phyloP scores from a whole-genome alignment of 1,284 basidiomycete genomes.

The Tranzscheliella williamsii region DNA sequence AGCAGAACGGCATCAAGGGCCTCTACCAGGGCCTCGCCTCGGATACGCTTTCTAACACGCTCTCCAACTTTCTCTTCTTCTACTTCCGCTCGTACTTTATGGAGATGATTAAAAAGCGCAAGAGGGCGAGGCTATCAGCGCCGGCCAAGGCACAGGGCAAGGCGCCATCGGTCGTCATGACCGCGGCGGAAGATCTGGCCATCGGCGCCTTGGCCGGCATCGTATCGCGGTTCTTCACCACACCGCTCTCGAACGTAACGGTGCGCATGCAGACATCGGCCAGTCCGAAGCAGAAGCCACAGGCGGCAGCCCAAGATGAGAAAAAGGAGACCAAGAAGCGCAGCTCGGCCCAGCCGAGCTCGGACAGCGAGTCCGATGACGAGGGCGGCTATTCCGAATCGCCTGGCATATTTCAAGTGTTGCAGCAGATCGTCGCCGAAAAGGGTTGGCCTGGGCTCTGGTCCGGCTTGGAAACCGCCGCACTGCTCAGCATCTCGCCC shows the following conservation, averaged over 20 bases:
- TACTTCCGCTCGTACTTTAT: conserved; percentile 49
- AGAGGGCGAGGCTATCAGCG: conserved; percentile 9
- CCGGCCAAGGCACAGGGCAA: conserved; percentile 5
- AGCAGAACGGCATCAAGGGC: conserved; percentile 38
- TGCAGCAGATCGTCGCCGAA: conserved; percentile 59
- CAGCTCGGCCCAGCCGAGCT: conserved; percentile 5
- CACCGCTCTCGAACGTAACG: conserved; percentile 64
- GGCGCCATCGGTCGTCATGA: conserved; percentile 40
- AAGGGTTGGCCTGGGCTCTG: conserved; percentile 61
- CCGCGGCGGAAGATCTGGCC: conserved; percentile 62
- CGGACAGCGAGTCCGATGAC: conserved; percentile 52
- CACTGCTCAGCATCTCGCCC: conserved; percentile 61
- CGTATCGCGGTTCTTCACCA: conserved; percentile 62
- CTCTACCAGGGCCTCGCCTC: conserved; percentile 61
- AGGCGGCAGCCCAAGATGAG: background rate
- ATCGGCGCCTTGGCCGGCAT: conserved; percentile 64
- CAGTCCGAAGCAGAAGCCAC: conserved; percentile 24
- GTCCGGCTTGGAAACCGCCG: conserved; percentile 60
- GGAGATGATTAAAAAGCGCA: conserved; percentile 20
- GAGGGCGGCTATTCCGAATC: conserved; percentile 52
- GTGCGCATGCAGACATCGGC: conserved; percentile 63
- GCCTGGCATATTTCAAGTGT: conserved; percentile 50
- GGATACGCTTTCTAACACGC: conserved; percentile 62
- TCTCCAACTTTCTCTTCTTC: conserved; percentile 60
- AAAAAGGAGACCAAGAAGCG: background rate